Conservation (phyloP, 78 protist species). For the Dictyostelium brefeldianum region DNA sequence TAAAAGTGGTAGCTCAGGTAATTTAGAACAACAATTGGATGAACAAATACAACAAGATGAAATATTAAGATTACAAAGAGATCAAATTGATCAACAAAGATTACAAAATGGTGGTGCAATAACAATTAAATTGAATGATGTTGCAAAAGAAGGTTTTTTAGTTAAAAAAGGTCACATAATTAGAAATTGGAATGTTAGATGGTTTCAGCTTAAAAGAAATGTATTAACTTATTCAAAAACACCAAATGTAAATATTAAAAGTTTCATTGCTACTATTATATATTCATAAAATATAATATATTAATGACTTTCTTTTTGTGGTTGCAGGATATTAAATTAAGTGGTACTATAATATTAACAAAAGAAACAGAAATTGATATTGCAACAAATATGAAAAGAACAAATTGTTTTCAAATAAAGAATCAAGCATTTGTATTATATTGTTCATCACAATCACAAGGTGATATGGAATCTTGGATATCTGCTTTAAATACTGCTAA, state of each 20-base stretch:
- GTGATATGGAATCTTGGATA: constrained; percentile 74
- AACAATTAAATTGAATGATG: constrained; percentile 34
- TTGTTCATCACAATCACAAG: constrained; percentile 52
- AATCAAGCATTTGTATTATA: constrained; percentile 18
- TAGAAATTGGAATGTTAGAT: constrained; percentile 79
- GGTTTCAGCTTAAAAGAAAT: constrained; percentile 68
- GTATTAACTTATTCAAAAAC: constrained; percentile 61
- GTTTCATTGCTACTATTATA: not conserved
- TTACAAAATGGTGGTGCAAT: not conserved
- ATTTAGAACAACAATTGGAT: constrained; percentile 5
- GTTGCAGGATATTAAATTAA: constrained; percentile 36
- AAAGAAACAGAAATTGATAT: constrained; percentile 67
- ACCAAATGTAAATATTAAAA: constrained; percentile 22
- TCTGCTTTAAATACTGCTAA: constrained; percentile 50
- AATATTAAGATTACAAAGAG: constrained; percentile 4
- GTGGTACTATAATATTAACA: constrained; percentile 46
- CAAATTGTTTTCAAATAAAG: constrained; percentile 75
- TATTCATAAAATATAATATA: too few species aligned
- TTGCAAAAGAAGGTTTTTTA: constrained; percentile 70
- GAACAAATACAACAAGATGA: constrained; percentile 21
- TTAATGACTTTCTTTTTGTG: not conserved
- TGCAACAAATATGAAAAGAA: constrained; percentile 70
- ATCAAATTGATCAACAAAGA: constrained; percentile 5
- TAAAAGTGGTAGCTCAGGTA: too few species aligned
- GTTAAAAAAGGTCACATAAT: constrained; percentile 75